Percentiles rank a stretch among this genome's conserved stretches.
Conservation (phyloP, 257 asterid species). For the Solanum dulcamara region DNA sequence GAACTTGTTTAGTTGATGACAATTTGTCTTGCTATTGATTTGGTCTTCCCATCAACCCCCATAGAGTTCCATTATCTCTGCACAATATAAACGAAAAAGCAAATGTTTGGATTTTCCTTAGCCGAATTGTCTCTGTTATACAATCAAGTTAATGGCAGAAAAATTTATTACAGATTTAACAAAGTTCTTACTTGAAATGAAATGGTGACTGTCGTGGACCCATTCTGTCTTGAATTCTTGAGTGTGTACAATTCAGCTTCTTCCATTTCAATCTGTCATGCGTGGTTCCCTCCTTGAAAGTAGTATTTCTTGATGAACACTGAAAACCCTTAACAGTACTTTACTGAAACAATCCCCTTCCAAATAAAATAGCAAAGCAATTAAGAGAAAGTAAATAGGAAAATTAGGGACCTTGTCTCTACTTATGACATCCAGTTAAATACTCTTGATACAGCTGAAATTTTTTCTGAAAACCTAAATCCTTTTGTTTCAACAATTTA, state of each 20-base stretch:
- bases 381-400: neutral
- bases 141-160: neutral
- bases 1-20: neutral
- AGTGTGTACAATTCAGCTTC: neutral
- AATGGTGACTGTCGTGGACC: neutral
- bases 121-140: neutral
- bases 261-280: neutral
- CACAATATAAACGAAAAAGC: neutral
- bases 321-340: neutral
- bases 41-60: neutral
- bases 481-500: slow-evolving; percentile 32
- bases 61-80: neutral
- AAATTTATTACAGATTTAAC: neutral
- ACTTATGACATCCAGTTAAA: neutral
- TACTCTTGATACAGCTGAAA: slow-evolving; percentile 39
- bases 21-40: neutral
- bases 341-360: neutral
- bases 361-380: neutral
- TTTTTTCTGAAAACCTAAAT: slow-evolving; percentile 31
- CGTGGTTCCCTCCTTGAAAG: neutral
- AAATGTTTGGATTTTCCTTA: neutral
- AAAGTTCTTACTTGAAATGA: neutral
- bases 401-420: neutral
- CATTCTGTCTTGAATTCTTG: neutral
- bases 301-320: neutral